A percentile compares a stretch with the other conserved stretches of the same genome.
Conservation (phyloP, 495 filamentous ascomycete species). For the Lichina pygmaea region DNA sequence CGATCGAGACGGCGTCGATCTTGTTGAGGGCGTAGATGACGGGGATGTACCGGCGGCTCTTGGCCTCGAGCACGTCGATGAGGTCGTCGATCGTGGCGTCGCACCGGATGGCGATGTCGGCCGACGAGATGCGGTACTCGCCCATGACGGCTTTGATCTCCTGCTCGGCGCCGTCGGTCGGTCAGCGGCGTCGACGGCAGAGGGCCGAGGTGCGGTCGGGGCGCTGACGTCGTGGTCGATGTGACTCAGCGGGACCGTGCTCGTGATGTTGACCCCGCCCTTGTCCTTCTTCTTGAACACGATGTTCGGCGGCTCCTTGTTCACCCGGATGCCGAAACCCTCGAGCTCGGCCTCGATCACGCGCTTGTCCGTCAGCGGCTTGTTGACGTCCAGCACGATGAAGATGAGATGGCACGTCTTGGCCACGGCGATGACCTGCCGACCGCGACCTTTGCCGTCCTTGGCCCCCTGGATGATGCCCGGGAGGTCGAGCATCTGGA, state of each 20-base stretch:
- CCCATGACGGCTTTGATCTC: constrained; percentile 95
- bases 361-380: constrained; percentile 88
- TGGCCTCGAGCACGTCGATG: constrained; percentile 89
- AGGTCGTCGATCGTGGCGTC: constrained; percentile 81
- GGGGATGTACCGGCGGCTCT: constrained; percentile 84
- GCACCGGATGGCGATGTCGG: constrained; percentile 92
- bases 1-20: constrained; percentile 92
- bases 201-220: not conserved
- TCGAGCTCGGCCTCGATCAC: constrained; percentile 94
- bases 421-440: constrained; percentile 94
- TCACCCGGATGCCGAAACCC: constrained; percentile 92
- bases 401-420: constrained; percentile 98
- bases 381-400: constrained; percentile 96
- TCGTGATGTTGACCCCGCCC: constrained; percentile 82
- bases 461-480: constrained; percentile 98
- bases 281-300: constrained; percentile 98
- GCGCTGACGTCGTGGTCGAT: constrained; percentile 53
- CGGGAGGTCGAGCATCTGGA: constrained; percentile 95
- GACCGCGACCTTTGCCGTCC: constrained; percentile 91
- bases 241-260: constrained; percentile 72
- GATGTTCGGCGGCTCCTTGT: constrained; percentile 92
- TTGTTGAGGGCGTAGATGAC: constrained; percentile 98
- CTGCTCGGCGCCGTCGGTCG: constrained; percentile 13
- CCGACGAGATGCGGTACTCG: constrained; percentile 91
- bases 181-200: not conserved